These are phyloP conservation scores for Reutealis trisperma DNA, from an alignment of 345 rosid species.

Conservation along the genomic window DNA sequence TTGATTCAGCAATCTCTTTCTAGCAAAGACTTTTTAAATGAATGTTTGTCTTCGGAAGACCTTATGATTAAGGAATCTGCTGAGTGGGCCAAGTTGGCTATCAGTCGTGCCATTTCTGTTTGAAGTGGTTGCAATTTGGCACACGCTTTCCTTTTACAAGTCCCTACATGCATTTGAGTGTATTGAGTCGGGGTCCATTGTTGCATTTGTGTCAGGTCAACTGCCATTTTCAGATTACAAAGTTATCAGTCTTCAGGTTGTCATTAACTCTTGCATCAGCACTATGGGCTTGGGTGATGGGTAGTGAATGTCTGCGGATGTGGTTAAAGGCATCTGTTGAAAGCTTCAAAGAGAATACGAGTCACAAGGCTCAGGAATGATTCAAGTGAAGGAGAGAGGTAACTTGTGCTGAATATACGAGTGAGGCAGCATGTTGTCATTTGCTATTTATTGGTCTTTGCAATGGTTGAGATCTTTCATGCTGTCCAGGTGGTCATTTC, in stretches of 20 bases:
- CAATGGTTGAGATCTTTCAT: neutral
- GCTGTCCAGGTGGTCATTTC: slow-evolving; percentile 1
- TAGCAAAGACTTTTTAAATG: slow-evolving; percentile 67
- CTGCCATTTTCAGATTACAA: slow-evolving; percentile 41
- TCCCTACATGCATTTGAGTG: slow-evolving; percentile 58
- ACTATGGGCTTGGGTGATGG: slow-evolving; percentile 30
- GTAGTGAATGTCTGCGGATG: slow-evolving; percentile 12
- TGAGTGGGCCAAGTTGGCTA: slow-evolving; percentile 80
- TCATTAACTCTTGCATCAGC: slow-evolving; percentile 54
- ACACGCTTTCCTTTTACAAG: slow-evolving; percentile 29
- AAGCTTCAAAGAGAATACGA: slow-evolving; percentile 10
- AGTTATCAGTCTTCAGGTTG: slow-evolving; percentile 37
- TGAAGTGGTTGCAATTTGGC: slow-evolving; percentile 43
- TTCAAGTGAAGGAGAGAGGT: slow-evolving; percentile 4
- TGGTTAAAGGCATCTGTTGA: slow-evolving; percentile 12
- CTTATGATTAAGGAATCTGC: slow-evolving; percentile 72
- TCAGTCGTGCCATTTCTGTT: slow-evolving; percentile 69
- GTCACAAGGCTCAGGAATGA: slow-evolving; percentile 16
- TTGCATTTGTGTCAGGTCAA: slow-evolving; percentile 49
- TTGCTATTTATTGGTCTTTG: neutral
- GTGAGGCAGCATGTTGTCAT: slow-evolving; percentile 14
- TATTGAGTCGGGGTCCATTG: slow-evolving; percentile 47
- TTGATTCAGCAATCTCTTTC: slow-evolving; percentile 72
- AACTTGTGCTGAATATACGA: slow-evolving; percentile 6
- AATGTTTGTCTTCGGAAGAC: slow-evolving; percentile 75